Evolutionary conservation across 1,139 yeast species (phyloP).

Genomic region (Lodderomyces margitis): DNA sequence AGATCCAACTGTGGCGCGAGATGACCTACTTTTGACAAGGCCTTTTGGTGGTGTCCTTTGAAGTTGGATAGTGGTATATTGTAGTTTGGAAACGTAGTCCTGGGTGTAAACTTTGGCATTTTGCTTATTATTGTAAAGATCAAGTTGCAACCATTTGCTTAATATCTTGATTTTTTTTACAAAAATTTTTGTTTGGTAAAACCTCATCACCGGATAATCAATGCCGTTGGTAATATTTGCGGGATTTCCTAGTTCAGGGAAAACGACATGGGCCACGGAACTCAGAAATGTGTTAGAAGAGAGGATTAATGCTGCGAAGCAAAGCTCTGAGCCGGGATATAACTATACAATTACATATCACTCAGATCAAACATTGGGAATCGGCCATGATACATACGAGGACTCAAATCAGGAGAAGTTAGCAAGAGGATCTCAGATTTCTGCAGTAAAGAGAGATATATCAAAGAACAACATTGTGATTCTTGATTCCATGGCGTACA

Average conservation of each 20-base stretch:
- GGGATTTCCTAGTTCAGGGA: conserved; percentile 86
- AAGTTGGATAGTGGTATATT: conserved; percentile 73
- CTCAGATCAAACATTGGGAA: conserved; percentile 75
- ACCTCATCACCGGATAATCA: neutral
- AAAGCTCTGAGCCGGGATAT: conserved; percentile 44
- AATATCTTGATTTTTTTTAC: neutral
- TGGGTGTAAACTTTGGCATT: conserved; percentile 32
- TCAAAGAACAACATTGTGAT: conserved; percentile 70
- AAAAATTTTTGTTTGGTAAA: neutral
- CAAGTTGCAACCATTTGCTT: neutral
- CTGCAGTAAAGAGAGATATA: conserved; percentile 84
- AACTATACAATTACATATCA: conserved; percentile 64
- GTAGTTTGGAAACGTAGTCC: conserved; percentile 61
- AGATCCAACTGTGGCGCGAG: conserved; percentile 80
- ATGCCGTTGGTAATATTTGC: conserved; percentile 88
- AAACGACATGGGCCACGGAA: conserved; percentile 67
- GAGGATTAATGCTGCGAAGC: conserved; percentile 41
- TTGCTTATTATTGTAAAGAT: neutral
- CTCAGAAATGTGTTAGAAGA: conserved; percentile 48
- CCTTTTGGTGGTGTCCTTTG: conserved; percentile 89
- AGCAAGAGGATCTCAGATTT: conserved; percentile 79
- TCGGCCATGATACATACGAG: conserved; percentile 62
- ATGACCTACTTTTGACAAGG: conserved; percentile 65
- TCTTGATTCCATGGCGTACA: conserved; percentile 82
- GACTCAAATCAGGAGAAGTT: conserved; percentile 75